Conservation (phyloP, 73 alveolate genomes). For the Paramecium sexaurelia region DNA sequence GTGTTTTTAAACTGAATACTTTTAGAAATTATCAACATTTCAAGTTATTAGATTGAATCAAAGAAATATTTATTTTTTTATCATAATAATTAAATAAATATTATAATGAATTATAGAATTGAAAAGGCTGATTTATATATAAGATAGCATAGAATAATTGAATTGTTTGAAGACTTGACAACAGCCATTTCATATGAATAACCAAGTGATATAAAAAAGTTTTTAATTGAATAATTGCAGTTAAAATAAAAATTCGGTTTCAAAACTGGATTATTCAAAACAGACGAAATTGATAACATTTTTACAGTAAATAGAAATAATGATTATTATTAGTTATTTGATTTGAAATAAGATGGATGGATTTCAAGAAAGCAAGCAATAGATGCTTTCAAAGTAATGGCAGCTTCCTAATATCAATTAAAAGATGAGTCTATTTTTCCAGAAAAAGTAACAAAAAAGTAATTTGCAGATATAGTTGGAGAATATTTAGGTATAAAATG, state of each 20-base stretch:
- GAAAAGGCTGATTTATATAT: constrained; percentile 74
- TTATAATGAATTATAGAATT: constrained; percentile 53
- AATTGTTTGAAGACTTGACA: constrained; percentile 71
- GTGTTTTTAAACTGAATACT: too few relatives aligned
- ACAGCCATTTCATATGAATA: constrained; percentile 71
- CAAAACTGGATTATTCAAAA: constrained; percentile 72
- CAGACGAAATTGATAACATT: constrained; percentile 74
- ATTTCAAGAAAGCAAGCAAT: constrained; percentile 68
- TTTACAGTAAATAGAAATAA: constrained; percentile 46
- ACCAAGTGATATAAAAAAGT: constrained; percentile 69
- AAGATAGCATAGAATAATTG: constrained; percentile 73
- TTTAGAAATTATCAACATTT: too few relatives aligned
- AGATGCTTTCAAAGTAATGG: constrained; percentile 73
- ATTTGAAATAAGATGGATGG: constrained; percentile 73
- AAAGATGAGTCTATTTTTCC: constrained; percentile 66
- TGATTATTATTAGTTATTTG: constrained; percentile 61
- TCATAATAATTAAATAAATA: not conserved
- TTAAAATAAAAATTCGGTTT: constrained; percentile 70
- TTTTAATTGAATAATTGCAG: constrained; percentile 71
- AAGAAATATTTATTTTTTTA: not conserved
- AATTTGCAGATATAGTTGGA: constrained; percentile 6
- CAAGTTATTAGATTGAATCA: too few relatives aligned
- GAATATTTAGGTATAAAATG: constrained; percentile 11
- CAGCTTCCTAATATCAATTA: constrained; percentile 69
- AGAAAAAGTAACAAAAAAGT: constrained; percentile 56